Conservation (phyloP, 2,329 filamentous ascomycete species). For the Aureobasidium sp. region DNA sequence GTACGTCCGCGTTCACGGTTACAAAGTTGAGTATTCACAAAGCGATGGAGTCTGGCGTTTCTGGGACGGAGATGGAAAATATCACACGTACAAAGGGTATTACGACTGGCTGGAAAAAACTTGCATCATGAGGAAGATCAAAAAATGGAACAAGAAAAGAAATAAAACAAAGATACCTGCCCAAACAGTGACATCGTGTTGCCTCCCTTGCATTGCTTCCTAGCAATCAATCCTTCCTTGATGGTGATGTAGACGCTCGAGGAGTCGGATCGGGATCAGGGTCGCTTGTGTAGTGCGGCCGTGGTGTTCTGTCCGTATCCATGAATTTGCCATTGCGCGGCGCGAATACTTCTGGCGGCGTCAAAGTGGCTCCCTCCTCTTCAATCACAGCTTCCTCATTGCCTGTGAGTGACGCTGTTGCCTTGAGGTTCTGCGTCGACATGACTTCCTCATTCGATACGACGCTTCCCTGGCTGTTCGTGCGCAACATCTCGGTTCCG, state of each 20-base stretch:
- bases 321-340: conserved; percentile 38
- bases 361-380: conserved; percentile 34
- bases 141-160: conserved; percentile 6
- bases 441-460: conserved; percentile 42
- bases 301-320: conserved; percentile 8
- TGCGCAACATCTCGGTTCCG: conserved; percentile 95
- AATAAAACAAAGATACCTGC: not conserved
- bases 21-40: conserved; percentile 5
- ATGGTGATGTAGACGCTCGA: conserved; percentile 26
- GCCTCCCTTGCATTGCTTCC: not conserved
- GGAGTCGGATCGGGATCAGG: conserved; percentile 39
- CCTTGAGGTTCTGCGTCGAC: conserved; percentile 16
- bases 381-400: conserved; percentile 20
- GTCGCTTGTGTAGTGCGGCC: conserved; percentile 5
- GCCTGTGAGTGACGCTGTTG: conserved; percentile 3
- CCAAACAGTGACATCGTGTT: conserved; percentile 3
- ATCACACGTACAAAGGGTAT: conserved; percentile 9
- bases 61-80: not conserved
- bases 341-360: conserved; percentile 45
- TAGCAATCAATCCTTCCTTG: conserved; percentile 10
- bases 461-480: conserved; percentile 82
- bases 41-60: conserved; percentile 15
- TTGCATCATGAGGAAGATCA: conserved; percentile 2
- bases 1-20: not conserved
- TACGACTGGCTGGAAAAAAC: conserved; percentile 10